Base-by-base conservation (phyloP, 352 stramenopile genomes). In the Globisporangium canariense region DNA sequence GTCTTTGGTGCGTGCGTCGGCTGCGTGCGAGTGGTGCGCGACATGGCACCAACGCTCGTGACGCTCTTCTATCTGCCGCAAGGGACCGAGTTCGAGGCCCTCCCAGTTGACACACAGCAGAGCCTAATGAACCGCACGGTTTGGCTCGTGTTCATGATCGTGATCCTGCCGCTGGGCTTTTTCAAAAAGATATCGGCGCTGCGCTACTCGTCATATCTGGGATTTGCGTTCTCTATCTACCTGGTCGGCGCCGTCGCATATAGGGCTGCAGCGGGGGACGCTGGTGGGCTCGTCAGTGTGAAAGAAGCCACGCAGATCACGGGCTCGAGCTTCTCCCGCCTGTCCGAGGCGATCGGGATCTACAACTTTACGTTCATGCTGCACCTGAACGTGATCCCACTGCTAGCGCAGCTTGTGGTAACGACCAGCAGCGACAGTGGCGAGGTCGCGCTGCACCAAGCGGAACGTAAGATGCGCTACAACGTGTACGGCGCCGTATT, bases 331-430 rank as follows among this genome's bases (percentile, higher is more conserved):
- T 78, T 89, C 61, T 82, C 74, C 58, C 75, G 76, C 11, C 41
- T 90, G 8, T 79, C 83, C 2, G 80, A 91, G 58, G 73, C 74
- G 32, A 79, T 90, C 38, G 81, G 81, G 20, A 90, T 93, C 59
- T 93, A 91, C 76, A 93, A 93, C 61, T 93, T 91, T 62, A 88
- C 82, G 8, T 93, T 91, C 66, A 90, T 93, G 80, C 69, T 91
- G 45, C 84, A 93, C 22, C 59, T 93, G 54, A 93, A 93, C 51
- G 80, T 93, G 53, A 86, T 93, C 60, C 84, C 84, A 30, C 64
- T 93, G 9, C 71, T 89, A 10, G 77, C 74, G 3, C 83, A 90
- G 52, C 67, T 89, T 14, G 75, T 89, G 46, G 53, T 73, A 28
- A 54, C 57, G 51, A 59, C 60, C 14, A 50, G 13, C 32, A 67